phyloP scores from a whole-genome alignment of 2,329 filamentous ascomycete species.

The Colletotrichum acutatum region DNA sequence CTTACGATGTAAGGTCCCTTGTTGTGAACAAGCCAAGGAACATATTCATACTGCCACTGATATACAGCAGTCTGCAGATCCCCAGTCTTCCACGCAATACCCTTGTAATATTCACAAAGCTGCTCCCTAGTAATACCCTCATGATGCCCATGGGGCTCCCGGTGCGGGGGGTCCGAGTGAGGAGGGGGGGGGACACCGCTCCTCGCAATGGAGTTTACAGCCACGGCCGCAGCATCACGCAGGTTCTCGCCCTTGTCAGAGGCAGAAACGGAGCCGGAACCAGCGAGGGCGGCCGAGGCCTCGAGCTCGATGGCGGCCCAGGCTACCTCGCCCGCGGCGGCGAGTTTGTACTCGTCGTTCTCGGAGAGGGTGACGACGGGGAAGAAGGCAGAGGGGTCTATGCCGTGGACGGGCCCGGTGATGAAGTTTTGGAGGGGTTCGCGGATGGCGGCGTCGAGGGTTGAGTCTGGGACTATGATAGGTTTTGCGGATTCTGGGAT shows the following conservation, averaged over 20 bases:
- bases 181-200: no score
- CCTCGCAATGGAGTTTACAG: not conserved
- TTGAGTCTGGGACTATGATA: not conserved
- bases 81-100: slow-evolving; percentile 17
- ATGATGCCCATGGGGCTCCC: slow-evolving; percentile 7
- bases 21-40: slow-evolving; percentile 32
- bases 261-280: no score
- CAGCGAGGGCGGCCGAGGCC: not conserved
- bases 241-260: not conserved
- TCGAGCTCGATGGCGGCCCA: slow-evolving; percentile 9
- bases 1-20: slow-evolving; percentile 30
- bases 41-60: slow-evolving; percentile 28
- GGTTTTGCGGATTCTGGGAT: not conserved
- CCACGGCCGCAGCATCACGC: not conserved
- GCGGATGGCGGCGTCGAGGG: not conserved
- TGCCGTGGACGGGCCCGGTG: not conserved
- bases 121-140: not conserved
- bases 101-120: slow-evolving; percentile 20
- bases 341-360: not conserved
- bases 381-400: not conserved
- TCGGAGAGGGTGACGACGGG: not conserved
- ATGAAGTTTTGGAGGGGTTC: not conserved
- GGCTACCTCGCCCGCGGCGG: not conserved
- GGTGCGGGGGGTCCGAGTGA: not conserved
- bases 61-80: slow-evolving; percentile 17